phyloP scores from a whole-genome alignment of 1,284 basidiomycete genomes.

The Serendipita sp. region DNA sequence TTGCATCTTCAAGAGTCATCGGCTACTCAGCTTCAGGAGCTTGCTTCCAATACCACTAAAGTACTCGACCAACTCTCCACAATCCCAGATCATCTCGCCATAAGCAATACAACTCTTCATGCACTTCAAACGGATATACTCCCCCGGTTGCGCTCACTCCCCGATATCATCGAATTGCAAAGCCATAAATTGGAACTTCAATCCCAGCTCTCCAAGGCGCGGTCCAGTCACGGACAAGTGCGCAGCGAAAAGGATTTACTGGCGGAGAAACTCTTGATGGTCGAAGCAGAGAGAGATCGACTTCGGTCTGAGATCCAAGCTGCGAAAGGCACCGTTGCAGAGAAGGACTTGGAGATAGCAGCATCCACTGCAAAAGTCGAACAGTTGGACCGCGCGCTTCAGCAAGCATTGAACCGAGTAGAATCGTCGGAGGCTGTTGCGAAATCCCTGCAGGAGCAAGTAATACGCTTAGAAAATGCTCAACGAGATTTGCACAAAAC shows the following conservation, averaged over 20 bases:
- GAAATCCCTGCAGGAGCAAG: slow-evolving; percentile 42
- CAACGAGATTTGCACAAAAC: slow-evolving; percentile 39
- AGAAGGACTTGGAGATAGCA: slow-evolving; percentile 32
- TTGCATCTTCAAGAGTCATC: neutral
- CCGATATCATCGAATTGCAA: slow-evolving; percentile 49
- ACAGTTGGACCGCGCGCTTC: slow-evolving; percentile 53
- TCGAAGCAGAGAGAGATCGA: slow-evolving; percentile 49
- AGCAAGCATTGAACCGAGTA: slow-evolving; percentile 50
- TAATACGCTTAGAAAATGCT: slow-evolving; percentile 43
- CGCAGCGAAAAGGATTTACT: slow-evolving; percentile 68
- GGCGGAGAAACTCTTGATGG: slow-evolving; percentile 39
- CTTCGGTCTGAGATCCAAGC: slow-evolving; percentile 36
- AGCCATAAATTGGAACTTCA: slow-evolving; percentile 43
- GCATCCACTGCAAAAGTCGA: slow-evolving; percentile 38
- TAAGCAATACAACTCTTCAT: slow-evolving; percentile 41
- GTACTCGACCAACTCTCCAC: slow-evolving; percentile 37
- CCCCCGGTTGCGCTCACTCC: slow-evolving; percentile 31
- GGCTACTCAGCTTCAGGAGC: slow-evolving; percentile 5
- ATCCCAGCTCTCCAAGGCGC: slow-evolving; percentile 55
- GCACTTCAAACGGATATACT: slow-evolving; percentile 43
- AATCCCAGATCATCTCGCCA: slow-evolving; percentile 43
- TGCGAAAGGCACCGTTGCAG: slow-evolving; percentile 27
- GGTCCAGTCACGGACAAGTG: slow-evolving; percentile 57
- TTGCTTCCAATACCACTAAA: slow-evolving; percentile 21
- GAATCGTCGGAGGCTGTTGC: slow-evolving; percentile 54